Percentiles rank a stretch among this genome's conserved stretches.
These are phyloP conservation scores for Fusarium beomiforme DNA, from an alignment of 2,329 filamentous ascomycete genomes.

Conservation along the genomic window DNA sequence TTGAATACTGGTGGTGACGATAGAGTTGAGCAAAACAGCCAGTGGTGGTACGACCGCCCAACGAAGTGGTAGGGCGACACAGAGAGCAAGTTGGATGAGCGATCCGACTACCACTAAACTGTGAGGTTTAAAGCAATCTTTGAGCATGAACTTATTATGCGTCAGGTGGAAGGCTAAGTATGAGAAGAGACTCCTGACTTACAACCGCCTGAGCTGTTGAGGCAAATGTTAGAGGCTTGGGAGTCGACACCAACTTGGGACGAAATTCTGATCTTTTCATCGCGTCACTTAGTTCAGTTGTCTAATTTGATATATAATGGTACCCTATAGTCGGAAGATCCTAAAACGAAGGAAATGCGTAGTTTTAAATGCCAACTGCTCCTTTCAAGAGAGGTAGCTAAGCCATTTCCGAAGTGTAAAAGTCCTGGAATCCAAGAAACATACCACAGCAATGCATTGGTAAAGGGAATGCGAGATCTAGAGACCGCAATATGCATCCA, in stretches of 20 bases:
- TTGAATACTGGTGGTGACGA: constrained; percentile 46
- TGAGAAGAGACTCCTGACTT: constrained; percentile 4
- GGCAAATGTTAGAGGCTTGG: constrained; percentile 25
- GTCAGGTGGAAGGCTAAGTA: not conserved
- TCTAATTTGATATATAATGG: not conserved
- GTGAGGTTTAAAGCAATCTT: constrained; percentile 49
- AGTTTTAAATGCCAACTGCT: not conserved
- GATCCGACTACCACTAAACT: constrained; percentile 49
- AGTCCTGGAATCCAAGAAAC: not conserved
- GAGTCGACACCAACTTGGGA: constrained; percentile 39
- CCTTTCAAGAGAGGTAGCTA: not conserved
- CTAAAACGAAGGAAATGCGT: not conserved
- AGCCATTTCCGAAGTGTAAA: not conserved
- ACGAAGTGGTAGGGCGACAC: constrained; percentile 46
- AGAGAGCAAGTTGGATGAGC: constrained; percentile 48
- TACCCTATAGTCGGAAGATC: not conserved
- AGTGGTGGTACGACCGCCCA: constrained; percentile 49
- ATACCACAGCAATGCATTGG: not conserved
- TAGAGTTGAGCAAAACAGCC: constrained; percentile 44
- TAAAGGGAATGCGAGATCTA: constrained; percentile 23
- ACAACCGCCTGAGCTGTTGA: constrained; percentile 30
- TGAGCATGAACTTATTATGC: constrained; percentile 37
- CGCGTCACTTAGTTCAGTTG: not conserved
- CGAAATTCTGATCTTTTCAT: constrained; percentile 37
- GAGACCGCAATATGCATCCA: not conserved